Percentiles rank a stretch among this genome's conserved stretches.
phyloP scores from a whole-genome alignment of 208 protist species.

The Strigomonas culicis region DNA sequence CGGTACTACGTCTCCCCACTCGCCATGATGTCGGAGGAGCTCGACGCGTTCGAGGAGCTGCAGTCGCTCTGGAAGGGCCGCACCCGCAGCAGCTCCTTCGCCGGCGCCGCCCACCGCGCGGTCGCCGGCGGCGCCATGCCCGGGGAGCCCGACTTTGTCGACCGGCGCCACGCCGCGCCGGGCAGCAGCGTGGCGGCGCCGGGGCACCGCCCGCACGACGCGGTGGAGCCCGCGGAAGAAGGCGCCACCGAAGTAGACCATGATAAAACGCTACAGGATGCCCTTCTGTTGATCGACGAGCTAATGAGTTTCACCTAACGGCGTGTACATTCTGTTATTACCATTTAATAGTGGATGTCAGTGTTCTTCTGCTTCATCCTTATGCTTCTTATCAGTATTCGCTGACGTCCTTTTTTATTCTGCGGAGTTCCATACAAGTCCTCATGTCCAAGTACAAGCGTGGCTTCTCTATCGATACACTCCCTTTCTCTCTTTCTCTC shows the following conservation, averaged over 20 bases:
- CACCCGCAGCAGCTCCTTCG: slow-evolving; percentile 49
- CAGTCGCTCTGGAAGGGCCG: slow-evolving; percentile 71
- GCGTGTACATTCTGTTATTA: not conserved
- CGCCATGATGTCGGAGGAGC: slow-evolving; percentile 63
- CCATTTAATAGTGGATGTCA: not conserved
- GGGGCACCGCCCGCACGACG: not conserved
- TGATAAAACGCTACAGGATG: not conserved
- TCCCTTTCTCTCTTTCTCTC: slow-evolving; percentile 5
- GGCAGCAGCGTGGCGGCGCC: not conserved
- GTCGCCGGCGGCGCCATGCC: slow-evolving; percentile 13
- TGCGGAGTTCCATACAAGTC: no score
- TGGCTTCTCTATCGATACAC: no score
- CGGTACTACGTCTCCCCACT: slow-evolving; percentile 55
- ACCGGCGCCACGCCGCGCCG: slow-evolving; percentile 11
- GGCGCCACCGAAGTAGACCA: not conserved
- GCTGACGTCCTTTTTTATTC: not conserved
- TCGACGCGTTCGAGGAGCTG: slow-evolving; percentile 77
- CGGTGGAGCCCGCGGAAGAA: slow-evolving; percentile 15
- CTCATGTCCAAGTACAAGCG: no score
- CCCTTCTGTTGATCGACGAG: not conserved
- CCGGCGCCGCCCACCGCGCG: slow-evolving; percentile 48
- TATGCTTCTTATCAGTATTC: not conserved
- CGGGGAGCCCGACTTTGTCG: slow-evolving; percentile 3
- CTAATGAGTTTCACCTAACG: no score
- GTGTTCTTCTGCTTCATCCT: slow-evolving; percentile 19